Evolutionary conservation across 192 early-diverging fungal genomes (phyloP), one percentile per base, ranked within the genome.

Genomic region (Coemansia sp.): DNA sequence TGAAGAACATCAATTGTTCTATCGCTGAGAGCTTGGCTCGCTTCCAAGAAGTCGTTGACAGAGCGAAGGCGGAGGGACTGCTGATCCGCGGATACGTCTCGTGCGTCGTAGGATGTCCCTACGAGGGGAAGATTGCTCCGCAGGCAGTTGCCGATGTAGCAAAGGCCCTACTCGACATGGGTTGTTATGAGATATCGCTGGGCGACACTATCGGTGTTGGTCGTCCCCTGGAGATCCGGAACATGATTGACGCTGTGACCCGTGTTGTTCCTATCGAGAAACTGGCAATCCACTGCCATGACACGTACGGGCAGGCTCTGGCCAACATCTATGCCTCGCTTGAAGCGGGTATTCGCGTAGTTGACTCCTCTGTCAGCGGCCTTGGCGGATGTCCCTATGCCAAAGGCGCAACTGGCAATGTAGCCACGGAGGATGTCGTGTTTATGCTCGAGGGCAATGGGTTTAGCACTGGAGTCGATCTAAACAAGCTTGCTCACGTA

Each of bases 331-430:
- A 87, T 8, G 88, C 89, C 28, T 85, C 94, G 9, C 69, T 96
- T 3, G 84, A 91, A 79, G 80, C 86, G 57, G 97, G 95, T 5
- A 84, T 99, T 39, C 88, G 94, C n/a, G 90, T 93, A 0, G 92
- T 99, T 16, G 97, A 99, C 71, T 90, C 90, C 48, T 95, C 95
- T 0, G 89, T 96, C 28, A 91, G 95, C 13, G 97, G 97, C 16
- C 82, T 97, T 23, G 94, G 94, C 31, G 97, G 97, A 23, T 99
- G 97, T 63, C 97, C 97, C 11, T 99, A 94, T 83, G 95, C 95
- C 2, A 88, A 89, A 62, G 97, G 97, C 11, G 97, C 97, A 7
- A 93, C 90, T 13, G 97, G 97, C 18, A 99, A 99, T 75, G 97
- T 99, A 0, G 91, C 93, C 6, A 95, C 95, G 0, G 97, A 99